Evolutionary conservation across 345 rosid species (phyloP).

Genomic region (Eutrema heterophyllum): DNA sequence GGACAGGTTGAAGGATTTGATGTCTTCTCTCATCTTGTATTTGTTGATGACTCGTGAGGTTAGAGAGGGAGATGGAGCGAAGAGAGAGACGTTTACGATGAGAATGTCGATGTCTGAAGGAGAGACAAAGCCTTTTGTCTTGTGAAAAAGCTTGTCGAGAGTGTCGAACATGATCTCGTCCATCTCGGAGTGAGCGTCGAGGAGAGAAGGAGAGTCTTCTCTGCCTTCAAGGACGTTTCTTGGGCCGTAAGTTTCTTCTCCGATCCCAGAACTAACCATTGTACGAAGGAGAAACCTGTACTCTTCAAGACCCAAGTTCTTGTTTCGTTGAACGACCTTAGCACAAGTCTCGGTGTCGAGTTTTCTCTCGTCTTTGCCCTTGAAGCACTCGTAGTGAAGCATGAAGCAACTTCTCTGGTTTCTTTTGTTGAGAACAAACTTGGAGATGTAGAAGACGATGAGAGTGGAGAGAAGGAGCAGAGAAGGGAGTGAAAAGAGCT

Average conservation of each 20-base stretch:
- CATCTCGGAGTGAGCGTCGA: conserved; percentile 44
- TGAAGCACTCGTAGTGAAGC: conserved; percentile 69
- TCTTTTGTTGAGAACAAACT: conserved; percentile 22
- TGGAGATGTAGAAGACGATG: conserved; percentile 24
- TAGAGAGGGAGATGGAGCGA: conserved; percentile 62
- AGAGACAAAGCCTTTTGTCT: conserved; percentile 32
- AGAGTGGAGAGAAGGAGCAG: conserved; percentile 11
- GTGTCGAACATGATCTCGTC: conserved; percentile 56
- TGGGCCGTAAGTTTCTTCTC: conserved; percentile 69
- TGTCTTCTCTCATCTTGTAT: conserved; percentile 60
- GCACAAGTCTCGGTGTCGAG: conserved; percentile 50
- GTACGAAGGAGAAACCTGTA: conserved; percentile 58
- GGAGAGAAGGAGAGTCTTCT: conserved; percentile 40
- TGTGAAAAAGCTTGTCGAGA: conserved; percentile 50
- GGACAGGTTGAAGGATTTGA: conserved; percentile 61
- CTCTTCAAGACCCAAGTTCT: conserved; percentile 55
- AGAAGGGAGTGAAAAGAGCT: conserved; percentile 20
- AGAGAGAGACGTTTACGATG: conserved; percentile 58
- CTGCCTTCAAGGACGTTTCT: conserved; percentile 45
- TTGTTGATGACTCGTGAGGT: conserved; percentile 54
- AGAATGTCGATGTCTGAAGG: conserved; percentile 61
- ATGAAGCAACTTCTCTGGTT: conserved; percentile 44
- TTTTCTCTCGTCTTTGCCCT: conserved; percentile 39
- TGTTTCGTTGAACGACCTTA: conserved; percentile 43
- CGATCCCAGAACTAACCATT: conserved; percentile 61